Evolutionary conservation across 495 filamentous ascomycete species (phyloP).

Genomic region (Achaetomiella virescens): DNA sequence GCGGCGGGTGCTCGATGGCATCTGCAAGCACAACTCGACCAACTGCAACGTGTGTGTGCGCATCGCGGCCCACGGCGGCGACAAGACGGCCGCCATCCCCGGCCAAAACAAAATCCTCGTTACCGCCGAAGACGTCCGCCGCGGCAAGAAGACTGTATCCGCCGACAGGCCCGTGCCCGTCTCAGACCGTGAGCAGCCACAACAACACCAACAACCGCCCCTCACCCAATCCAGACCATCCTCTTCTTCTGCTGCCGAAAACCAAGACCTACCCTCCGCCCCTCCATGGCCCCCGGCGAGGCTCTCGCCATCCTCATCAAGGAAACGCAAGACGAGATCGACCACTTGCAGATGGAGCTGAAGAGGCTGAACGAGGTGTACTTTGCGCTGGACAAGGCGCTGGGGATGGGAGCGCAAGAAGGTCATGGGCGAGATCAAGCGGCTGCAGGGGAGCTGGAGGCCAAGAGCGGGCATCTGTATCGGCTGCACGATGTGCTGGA

Average conservation of each 20-base stretch:
- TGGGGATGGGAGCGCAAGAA: conserved; percentile 62
- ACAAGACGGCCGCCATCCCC: conserved; percentile 10
- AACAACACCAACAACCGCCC: conserved; percentile 35
- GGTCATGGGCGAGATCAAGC: conserved; percentile 58
- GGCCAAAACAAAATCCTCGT: conserved; percentile 14
- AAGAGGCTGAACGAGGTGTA: conserved; percentile 53
- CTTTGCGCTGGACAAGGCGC: conserved; percentile 60
- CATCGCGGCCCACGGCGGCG: conserved; percentile 39
- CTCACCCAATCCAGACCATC: no score
- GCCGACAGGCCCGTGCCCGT: conserved; percentile 66
- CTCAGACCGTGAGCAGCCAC: conserved; percentile 49
- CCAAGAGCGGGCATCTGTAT: conserved; percentile 84
- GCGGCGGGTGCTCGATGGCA: conserved; percentile 52
- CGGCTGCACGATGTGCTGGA: conserved; percentile 85
- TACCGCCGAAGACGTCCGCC: conserved; percentile 24
- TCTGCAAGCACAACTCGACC: conserved; percentile 58
- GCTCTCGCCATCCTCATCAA: conserved; percentile 79
- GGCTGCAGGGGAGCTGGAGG: conserved; percentile 61
- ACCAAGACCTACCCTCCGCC: conserved; percentile 59
- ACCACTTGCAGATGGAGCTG: conserved; percentile 68
- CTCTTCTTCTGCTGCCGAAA: no score
- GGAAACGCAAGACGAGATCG: conserved; percentile 72
- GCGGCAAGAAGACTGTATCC: conserved; percentile 50
- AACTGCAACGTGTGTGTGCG: conserved; percentile 73
- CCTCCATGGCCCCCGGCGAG: conserved; percentile 63